Evolutionary conservation across 208 protist genomes (phyloP), one percentile per base, ranked within the genome.

Genomic region (Leishmania tropica): DNA sequence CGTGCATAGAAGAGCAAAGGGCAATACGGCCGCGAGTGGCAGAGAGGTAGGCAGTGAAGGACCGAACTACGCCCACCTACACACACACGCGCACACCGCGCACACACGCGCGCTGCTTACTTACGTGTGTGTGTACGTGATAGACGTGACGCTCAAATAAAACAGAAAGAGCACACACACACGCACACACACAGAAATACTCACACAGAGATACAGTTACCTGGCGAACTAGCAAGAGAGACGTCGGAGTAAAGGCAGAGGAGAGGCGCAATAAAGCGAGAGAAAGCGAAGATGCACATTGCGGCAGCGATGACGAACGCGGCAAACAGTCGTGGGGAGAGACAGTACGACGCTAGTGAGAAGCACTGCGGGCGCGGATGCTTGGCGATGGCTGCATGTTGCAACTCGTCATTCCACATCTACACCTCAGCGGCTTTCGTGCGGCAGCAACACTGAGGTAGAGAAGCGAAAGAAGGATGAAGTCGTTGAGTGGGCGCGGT

Each of bases 261-360:
- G 8, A 28, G 65, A 70, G 24, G 58, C 35, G 19, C 71, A n/a
- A 64, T 28, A 76, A 79, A 71, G 24, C 31, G 47, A 73, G 3
- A 83, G 60, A 78, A 67, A 58, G 54, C 11, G 67, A 54, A 65
- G n/a, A 53, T 80, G 80, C 54, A 3, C 51, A 75, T 75, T 56
- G 28, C 31, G 21, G 71, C 6, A 37, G 71, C 45, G 15, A 13
- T 37, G 71, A 40, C 45, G 15, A 28, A 10, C 71, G 45, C n/a
- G 11, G 45, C n/a, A 28, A 71, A 31, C 67, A 31, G 19, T 17
- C 21, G 28, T 51, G 24, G 67, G 51, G 40, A 79, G 53, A 0
- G 24, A n/a, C 21, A 73, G 67, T 48, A 15, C 40, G 28, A n/a
- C 67, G 35, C 5, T 31, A 3, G 4, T 48, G 13, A 11, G 21